Evolutionary conservation across 2,329 filamentous ascomycete genomes (phyloP).

Genomic region (Thermothelomyces thermophilus): DNA sequence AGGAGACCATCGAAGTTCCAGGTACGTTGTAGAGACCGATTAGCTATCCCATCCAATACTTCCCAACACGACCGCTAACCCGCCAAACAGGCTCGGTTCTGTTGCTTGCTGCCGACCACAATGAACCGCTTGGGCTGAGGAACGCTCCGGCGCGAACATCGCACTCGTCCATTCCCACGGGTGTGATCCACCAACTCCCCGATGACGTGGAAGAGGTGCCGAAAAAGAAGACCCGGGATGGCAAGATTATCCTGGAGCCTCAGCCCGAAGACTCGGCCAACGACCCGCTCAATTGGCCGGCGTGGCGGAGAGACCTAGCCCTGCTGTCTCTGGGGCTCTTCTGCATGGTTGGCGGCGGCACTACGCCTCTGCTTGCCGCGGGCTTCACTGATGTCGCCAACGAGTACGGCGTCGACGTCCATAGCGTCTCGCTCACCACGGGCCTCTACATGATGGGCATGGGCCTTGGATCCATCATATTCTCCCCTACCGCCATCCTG

Average conservation of each 20-base stretch:
- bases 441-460: constrained; percentile 93
- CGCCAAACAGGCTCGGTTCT: constrained; percentile 47
- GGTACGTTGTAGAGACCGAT: constrained; percentile 45
- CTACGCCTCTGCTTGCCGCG: constrained; percentile 83
- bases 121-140: constrained; percentile 53
- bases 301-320: constrained; percentile 72
- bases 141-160: constrained; percentile 52
- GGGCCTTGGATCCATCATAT: constrained; percentile 74
- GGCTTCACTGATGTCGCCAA: constrained; percentile 76
- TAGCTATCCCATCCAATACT: no score
- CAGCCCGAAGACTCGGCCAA: constrained; percentile 88
- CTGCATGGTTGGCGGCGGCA: constrained; percentile 87
- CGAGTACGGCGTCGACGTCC: constrained; percentile 57
- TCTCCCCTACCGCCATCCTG: constrained; percentile 84
- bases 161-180: constrained; percentile 49
- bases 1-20: constrained; percentile 76
- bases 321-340: constrained; percentile 82
- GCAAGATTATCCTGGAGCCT: constrained; percentile 78
- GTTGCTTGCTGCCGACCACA: constrained; percentile 48
- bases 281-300: constrained; percentile 87
- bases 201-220: constrained; percentile 28
- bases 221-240: constrained; percentile 74
- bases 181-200: constrained; percentile 34
- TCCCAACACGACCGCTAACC: neutral
- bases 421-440: constrained; percentile 76